A percentile compares a stretch with the other conserved stretches of the same genome.
Conservation (phyloP, 345 rosid genomes). For the Citrus reticulata region DNA sequence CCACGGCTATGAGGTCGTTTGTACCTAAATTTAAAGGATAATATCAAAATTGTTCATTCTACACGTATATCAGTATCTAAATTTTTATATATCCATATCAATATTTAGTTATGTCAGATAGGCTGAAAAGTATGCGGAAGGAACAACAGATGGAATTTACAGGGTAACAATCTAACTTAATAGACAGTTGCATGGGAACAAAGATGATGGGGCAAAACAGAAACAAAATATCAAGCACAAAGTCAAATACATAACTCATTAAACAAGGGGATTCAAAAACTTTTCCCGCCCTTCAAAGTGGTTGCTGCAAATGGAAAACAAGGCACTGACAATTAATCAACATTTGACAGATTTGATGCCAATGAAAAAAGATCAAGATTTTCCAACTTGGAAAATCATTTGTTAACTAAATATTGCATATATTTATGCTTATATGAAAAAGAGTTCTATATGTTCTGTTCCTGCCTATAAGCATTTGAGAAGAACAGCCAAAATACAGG, state of each 20-base stretch:
- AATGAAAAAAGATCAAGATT: not conserved
- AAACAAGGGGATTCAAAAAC: not conserved
- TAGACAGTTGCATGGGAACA: not conserved
- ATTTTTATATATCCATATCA: not conserved
- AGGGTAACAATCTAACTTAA: not conserved
- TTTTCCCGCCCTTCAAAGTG: not conserved
- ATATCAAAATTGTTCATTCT: not conserved
- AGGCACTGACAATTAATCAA: not conserved
- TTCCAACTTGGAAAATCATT: not conserved
- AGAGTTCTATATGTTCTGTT: not conserved
- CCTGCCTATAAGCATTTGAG: not conserved
- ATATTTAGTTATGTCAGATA: not conserved
- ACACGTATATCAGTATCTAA: not conserved
- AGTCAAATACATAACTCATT: not conserved
- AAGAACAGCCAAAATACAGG: not conserved
- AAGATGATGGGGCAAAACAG: not conserved
- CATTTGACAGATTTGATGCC: not conserved
- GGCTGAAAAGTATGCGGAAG: not conserved
- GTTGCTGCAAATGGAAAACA: not conserved
- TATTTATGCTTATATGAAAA: not conserved
- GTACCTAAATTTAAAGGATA: not conserved
- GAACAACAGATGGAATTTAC: not conserved
- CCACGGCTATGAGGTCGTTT: not conserved
- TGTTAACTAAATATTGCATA: not conserved
- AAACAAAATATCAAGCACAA: not conserved